These are phyloP conservation scores for Gypsophila paniculata DNA, from an alignment of 179 eudicot species.

Conservation along the genomic window DNA sequence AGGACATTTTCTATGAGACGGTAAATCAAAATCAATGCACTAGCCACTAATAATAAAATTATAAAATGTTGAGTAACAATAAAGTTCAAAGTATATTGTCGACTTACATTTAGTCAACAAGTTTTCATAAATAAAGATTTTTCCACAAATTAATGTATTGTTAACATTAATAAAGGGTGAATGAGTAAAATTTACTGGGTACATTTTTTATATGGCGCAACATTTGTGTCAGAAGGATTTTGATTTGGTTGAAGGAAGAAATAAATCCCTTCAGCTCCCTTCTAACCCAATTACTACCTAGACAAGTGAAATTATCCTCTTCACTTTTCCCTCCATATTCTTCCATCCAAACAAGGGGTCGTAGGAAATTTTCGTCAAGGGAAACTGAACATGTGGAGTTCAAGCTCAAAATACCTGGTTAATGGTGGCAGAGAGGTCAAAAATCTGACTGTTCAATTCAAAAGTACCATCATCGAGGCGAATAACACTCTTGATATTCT, in stretches of 20 bases:
- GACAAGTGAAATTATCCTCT: neutral
- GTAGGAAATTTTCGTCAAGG: neutral
- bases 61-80: no score
- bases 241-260: neutral
- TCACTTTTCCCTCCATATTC: neutral
- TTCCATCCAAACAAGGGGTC: neutral
- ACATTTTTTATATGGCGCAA: no score
- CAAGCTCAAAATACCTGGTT: slow-evolving; percentile 48
- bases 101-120: no score
- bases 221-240: no score
- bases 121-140: no score
- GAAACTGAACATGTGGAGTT: neutral
- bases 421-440: slow-evolving; percentile 55
- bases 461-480: slow-evolving; percentile 59
- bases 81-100: no score
- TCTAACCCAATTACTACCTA: neutral
- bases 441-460: slow-evolving; percentile 33
- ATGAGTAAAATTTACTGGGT: no score
- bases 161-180: no score
- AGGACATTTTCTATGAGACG: neutral
- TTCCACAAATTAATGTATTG: no score
- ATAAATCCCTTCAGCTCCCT: neutral
- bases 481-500: slow-evolving; percentile 54
- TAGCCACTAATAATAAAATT: no score
- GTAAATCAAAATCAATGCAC: no score